Conservation (phyloP, 2,329 filamentous ascomycete species). For the Tolypocladium ophioglossoides region DNA sequence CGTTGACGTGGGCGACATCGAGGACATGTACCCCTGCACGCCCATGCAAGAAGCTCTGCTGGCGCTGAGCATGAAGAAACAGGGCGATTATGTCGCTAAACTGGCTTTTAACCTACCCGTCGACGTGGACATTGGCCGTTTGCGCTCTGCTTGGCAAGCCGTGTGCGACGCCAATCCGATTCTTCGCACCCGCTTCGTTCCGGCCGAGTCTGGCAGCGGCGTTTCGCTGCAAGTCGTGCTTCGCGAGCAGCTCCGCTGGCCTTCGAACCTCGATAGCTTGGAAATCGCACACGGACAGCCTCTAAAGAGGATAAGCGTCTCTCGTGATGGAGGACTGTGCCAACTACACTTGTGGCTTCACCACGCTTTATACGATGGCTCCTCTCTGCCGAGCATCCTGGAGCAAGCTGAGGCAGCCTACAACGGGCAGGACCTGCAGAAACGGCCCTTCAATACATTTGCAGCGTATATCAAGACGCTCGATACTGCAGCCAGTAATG, state of each 20-base stretch:
- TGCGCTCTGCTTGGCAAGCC: slow-evolving; percentile 17
- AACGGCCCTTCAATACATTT: slow-evolving; percentile 1
- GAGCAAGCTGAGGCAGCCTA: slow-evolving; percentile 13
- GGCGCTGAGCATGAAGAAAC: slow-evolving; percentile 19
- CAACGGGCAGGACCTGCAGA: neutral
- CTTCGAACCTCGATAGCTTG: neutral
- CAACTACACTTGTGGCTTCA: slow-evolving; percentile 18
- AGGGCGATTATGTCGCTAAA: slow-evolving; percentile 24
- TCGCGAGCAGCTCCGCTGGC: slow-evolving; percentile 4
- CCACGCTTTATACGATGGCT: slow-evolving; percentile 28
- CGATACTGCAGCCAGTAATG: neutral
- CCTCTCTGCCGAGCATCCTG: slow-evolving; percentile 17
- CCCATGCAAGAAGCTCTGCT: slow-evolving; percentile 25
- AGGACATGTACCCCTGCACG: slow-evolving; percentile 23
- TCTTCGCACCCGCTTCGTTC: slow-evolving; percentile 21
- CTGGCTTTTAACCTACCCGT: slow-evolving; percentile 10
- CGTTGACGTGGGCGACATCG: slow-evolving; percentile 7
- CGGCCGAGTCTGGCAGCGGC: slow-evolving; percentile 4
- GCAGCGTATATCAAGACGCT: slow-evolving; percentile 3
- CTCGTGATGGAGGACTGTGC: neutral
- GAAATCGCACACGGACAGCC: neutral
- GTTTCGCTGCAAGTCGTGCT: slow-evolving; percentile 7
- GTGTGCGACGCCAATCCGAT: slow-evolving; percentile 16
- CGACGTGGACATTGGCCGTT: slow-evolving; percentile 9
- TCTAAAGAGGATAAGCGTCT: neutral